Base-by-base conservation (phyloP, 371 early-diverging fungal genomes). In the Coemansia sp. region DNA sequence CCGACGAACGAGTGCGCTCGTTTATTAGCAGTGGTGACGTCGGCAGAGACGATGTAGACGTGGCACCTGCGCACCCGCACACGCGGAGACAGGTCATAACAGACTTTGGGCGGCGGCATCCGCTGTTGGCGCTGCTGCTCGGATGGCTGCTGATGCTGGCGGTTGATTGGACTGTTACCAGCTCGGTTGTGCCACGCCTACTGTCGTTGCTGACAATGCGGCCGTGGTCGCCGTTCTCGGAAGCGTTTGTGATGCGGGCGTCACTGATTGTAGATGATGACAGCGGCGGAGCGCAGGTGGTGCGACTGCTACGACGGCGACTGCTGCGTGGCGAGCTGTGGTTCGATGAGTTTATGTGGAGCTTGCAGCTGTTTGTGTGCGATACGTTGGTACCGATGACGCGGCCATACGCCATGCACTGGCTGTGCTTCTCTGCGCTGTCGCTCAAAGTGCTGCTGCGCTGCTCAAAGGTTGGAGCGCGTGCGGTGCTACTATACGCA, bases 151-250 rank as follows among this genome's bases (percentile, higher is more conserved):
- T 28, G 23, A 39, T 78, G 62, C 63, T 66, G 42, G 26, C 33
- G 6, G 18, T 53, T 3, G 78, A 77, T 69, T 77, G 78, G 72
- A 9, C 59, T 0, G 33, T 77, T 21, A 68, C 78, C 16, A 68
- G 66, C 66, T 33, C 59, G 0, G 59, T 55, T 5, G 56, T 56
- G 26, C 78, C 78, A 3, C 68, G 54, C 40, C 52, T 63, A 2
- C 54, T 77, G 26, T 33, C 66, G 18, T 44, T 58, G 26, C 18
- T 63, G 28, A 68, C 78, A 7, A 47, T 26, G 33, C 57, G 52
- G 5, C 72, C 69, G 11, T 77, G 78, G 78, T 50, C 62, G 44
- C 65, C 62, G 14, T 56, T 56, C 3, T 52, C 58, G 0, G 67
- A 64, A 37, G 54, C 71, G 30, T 23, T 64, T 33, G 71, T 64